Evolutionary conservation across 2,329 filamentous ascomycete species (phyloP).

Genomic region (Aspergillus uvarum): DNA sequence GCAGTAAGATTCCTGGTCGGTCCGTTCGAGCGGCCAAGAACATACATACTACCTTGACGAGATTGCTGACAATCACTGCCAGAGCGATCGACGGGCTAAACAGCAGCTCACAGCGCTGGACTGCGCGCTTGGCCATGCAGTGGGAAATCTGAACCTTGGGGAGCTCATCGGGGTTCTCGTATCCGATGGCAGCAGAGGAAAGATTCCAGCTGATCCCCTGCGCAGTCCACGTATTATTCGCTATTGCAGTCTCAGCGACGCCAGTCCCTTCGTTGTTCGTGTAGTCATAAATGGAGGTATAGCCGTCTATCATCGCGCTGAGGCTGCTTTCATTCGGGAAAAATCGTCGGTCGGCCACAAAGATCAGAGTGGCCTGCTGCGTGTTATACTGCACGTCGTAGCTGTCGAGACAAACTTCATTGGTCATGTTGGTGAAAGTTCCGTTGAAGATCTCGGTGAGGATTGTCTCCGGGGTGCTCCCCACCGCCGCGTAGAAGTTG

Average conservation of each 20-base stretch:
- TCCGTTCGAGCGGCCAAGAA: conserved; percentile 1
- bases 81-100: conserved; percentile 11
- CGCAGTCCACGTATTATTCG: not conserved
- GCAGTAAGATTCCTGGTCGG: conserved; percentile 14
- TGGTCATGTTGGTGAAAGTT: conserved; percentile 1
- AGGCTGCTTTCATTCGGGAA: conserved; percentile 1
- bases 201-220: not conserved
- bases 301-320: not conserved
- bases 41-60: conserved; percentile 11
- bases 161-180: not conserved
- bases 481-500: not conserved
- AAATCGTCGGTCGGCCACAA: not conserved
- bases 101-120: conserved; percentile 10
- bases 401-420: conserved; percentile 1
- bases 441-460: conserved; percentile 6
- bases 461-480: conserved; percentile 1
- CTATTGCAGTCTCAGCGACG: not conserved
- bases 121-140: conserved; percentile 6
- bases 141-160: not conserved
- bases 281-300: not conserved
- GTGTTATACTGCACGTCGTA: conserved; percentile 11
- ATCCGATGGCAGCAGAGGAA: not conserved
- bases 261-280: not conserved
- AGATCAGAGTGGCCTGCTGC: not conserved
- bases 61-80: conserved; percentile 4